Evolutionary conservation across 352 stramenopile species (phyloP), one percentile per base, ranked within the genome.

Genomic region (Pythium monospermum): DNA sequence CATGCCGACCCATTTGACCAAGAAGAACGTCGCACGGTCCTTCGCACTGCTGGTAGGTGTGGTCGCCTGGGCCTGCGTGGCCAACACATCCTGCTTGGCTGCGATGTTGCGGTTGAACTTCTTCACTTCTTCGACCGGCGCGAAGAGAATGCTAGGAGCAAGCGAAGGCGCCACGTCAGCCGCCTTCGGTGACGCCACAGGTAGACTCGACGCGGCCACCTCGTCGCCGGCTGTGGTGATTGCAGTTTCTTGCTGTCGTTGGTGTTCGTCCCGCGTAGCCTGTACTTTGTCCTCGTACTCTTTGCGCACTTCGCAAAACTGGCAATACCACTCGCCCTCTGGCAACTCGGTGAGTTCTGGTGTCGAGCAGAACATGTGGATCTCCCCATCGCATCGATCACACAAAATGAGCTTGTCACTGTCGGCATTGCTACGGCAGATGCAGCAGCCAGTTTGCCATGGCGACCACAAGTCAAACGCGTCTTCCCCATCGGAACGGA

Each of bases 1-100:
- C 22, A 94, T 50, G 16, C 81, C 83, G 27, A 92, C 61, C 85
- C 85, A 95, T 61, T 95, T 92, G 26, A 95, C 83, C 15, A 95
- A 53, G 45, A 94, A 95, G 61, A 93, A 89, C 1, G 84, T 95
- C 31, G 75, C 76, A 8, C 65, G 71, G 51, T 68, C 63, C 10
- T 76, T 71, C 5, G 56, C 39, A 27, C 43, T 61, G 43, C 13
- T 48, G 22, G 3, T 40, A 8, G 51, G 25, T 33, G 50, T 45
- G 16, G 58, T 57, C 18, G 36, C 35, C 19, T 32, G 59, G 50
- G 30, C 8, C 30, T 35, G 8, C 7, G 30, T 13, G 30, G 7
- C 30, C 8, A 8, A 44, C 31, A 53, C 35, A 36, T 57, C 67
- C 65, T 41, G 22, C 28, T 63, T 64, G 13, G 39, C 54, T 4